Base-by-base conservation (phyloP, 2,329 filamentous ascomycete species). In the Cladosporium halotolerans region DNA sequence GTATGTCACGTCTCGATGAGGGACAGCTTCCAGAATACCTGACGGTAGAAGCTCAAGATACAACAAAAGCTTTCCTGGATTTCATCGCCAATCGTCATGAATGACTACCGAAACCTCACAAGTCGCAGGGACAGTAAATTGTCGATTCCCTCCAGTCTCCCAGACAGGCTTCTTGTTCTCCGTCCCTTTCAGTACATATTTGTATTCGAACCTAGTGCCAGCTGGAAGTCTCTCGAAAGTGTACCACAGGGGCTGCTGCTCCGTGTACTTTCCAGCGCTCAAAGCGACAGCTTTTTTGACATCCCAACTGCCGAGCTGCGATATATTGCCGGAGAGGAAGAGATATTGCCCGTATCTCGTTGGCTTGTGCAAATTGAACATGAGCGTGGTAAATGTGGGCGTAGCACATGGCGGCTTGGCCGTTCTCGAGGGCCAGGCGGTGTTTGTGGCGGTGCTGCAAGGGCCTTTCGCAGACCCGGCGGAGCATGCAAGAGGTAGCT, bases 141-240 rank as follows among this genome's bases (percentile, higher is more conserved):
- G 56, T 9, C 70, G 62, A 55, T 74, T 73, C 4, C 68, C 66
- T 57, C 84, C 83, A 42, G 69, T 72, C 71, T 88, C 84, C 84
- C 84, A 88, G 13, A 28, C 40, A 2, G 68, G 72, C 8, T 84
- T 68, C 0, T 69, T 70, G 0, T 81, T 79, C 58, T 77, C 74
- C 0, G 81, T 79, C 58, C 77, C 74, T 36, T 83, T 76, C 42
- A 80, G 77, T 59, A 88, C 77, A 63, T 80, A 88, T 72, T 88
- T 88, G 68, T 88, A 88, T 70, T 81, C 62, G 33, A 88, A 70
- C 1, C 66, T 67, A 42, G 73, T 72, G 2, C 83, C 83, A 0
- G 79, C 74, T 0, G 73, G 68, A 9, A 88, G 66, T 0, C 69
- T 70, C 28, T 87, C 62, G 0, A 76, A 76, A 0, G 67, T 74